A percentile compares a stretch with the other conserved stretches of the same genome.
These are phyloP conservation scores for Gracilaria vermiculophylla DNA, from an alignment of 23 red algal species.

Conservation along the genomic window DNA sequence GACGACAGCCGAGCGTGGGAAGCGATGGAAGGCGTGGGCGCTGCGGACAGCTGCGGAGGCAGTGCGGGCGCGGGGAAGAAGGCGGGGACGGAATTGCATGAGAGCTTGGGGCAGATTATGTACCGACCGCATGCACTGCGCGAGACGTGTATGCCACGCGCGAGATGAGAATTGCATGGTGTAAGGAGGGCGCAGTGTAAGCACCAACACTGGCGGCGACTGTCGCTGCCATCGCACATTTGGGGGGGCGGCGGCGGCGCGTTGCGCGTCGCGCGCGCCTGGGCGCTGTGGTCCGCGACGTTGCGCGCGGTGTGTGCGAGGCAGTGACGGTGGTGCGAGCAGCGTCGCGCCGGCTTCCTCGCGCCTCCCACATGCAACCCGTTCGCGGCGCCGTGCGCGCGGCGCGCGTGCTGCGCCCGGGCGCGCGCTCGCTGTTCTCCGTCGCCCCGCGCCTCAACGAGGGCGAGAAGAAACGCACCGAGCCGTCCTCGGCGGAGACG, in stretches of 20 bases:
- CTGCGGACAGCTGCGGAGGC: no score
- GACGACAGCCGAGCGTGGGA: not conserved
- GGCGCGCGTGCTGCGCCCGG: not conserved
- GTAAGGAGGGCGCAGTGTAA: not conserved
- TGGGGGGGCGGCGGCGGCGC: no score
- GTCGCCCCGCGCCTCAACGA: slow-evolving; percentile 32
- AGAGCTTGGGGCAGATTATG: no score
- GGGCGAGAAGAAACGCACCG: slow-evolving; percentile 9
- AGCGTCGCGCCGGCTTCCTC: no score
- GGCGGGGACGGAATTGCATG: no score
- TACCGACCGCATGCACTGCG: no score
- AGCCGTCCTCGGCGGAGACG: slow-evolving; percentile 2
- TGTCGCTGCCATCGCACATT: no score
- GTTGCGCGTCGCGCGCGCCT: no score
- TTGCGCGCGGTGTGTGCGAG: not conserved
- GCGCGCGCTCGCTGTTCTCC: slow-evolving; percentile 35
- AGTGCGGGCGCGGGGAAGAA: no score
- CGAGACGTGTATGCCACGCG: no score
- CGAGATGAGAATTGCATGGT: not conserved
- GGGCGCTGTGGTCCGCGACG: not conserved
- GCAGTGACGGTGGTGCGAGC: no score
- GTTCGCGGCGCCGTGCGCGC: not conserved
- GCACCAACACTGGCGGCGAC: not conserved
- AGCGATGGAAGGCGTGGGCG: not conserved
- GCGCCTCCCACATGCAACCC: not conserved